Percentiles rank a stretch among this genome's conserved stretches.
Conservation (phyloP, 352 stramenopile species). For the Globisporangium cederbergense region DNA sequence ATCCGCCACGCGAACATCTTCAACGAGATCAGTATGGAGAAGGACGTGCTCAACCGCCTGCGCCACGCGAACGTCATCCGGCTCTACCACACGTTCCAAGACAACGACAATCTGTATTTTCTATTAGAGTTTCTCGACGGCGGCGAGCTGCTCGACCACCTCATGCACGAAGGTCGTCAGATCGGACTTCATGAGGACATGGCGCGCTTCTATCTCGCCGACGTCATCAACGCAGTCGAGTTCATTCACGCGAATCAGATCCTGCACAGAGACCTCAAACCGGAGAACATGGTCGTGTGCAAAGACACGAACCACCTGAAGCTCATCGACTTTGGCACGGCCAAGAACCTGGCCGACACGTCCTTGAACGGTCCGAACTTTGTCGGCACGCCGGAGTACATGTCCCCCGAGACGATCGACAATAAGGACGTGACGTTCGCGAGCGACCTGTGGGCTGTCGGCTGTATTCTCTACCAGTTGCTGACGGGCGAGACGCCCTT, state of each 20-base stretch:
- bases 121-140: conserved; percentile 92
- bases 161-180: conserved; percentile 79
- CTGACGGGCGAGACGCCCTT: conserved; percentile 80
- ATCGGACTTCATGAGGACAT: conserved; percentile 76
- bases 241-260: conserved; percentile 92
- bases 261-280: conserved; percentile 93
- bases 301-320: conserved; percentile 55
- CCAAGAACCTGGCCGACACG: conserved; percentile 61
- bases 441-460: conserved; percentile 76
- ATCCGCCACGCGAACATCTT: conserved; percentile 96
- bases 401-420: conserved; percentile 82
- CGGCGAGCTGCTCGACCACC: conserved; percentile 90
- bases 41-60: conserved; percentile 88
- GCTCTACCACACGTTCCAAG: conserved; percentile 96
- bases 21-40: conserved; percentile 99
- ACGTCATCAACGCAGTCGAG: conserved; percentile 90
- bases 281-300: conserved; percentile 94
- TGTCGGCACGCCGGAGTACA: conserved; percentile 88
- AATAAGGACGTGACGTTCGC: conserved; percentile 64
- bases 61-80: conserved; percentile 91
- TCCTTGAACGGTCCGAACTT: conserved; percentile 82
- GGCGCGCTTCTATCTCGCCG: conserved; percentile 82
- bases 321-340: conserved; percentile 84
- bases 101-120: conserved; percentile 95
- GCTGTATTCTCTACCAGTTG: conserved; percentile 77